Conservation (phyloP, 1,139 yeast genomes). For the Debaryomyces udenii region DNA sequence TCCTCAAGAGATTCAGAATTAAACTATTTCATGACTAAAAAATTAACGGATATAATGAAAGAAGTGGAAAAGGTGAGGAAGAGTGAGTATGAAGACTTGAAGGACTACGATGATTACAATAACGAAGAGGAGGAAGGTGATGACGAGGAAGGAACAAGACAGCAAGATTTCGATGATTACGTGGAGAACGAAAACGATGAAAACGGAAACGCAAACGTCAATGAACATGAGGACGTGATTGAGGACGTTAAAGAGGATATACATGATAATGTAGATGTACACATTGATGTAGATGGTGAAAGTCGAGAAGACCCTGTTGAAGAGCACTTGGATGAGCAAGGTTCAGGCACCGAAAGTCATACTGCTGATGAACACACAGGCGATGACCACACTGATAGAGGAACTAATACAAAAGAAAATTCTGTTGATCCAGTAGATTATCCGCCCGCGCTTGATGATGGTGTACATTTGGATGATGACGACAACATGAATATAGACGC, state of each 20-base stretch:
- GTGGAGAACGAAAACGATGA: slow-evolving; percentile 14
- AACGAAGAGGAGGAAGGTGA: slow-evolving; percentile 19
- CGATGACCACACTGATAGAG: neutral
- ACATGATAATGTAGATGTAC: neutral
- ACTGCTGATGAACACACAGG: neutral
- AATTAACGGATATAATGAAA: slow-evolving; percentile 32
- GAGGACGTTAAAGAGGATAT: slow-evolving; percentile 6
- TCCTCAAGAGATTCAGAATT: slow-evolving; percentile 40
- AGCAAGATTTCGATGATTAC: slow-evolving; percentile 12
- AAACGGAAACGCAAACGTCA: slow-evolving; percentile 15
- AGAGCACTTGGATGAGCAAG: neutral
- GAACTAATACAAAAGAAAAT: neutral
- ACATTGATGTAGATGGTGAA: neutral
- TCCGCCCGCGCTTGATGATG: neutral
- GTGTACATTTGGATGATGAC: slow-evolving; percentile 10
- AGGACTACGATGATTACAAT: slow-evolving; percentile 19
- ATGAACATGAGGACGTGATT: slow-evolving; percentile 12
- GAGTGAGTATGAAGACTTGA: slow-evolving; percentile 26
- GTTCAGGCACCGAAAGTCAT: too few relatives aligned
- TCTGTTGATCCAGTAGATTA: neutral
- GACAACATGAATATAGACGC: slow-evolving; percentile 21
- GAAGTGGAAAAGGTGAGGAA: slow-evolving; percentile 34
- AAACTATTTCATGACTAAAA: slow-evolving; percentile 38
- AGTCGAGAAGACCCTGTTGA: neutral
- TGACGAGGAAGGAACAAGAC: slow-evolving; percentile 15